Base-by-base conservation (phyloP, 2,329 filamentous ascomycete genomes). In the Allantophomopsis lycopodina region DNA sequence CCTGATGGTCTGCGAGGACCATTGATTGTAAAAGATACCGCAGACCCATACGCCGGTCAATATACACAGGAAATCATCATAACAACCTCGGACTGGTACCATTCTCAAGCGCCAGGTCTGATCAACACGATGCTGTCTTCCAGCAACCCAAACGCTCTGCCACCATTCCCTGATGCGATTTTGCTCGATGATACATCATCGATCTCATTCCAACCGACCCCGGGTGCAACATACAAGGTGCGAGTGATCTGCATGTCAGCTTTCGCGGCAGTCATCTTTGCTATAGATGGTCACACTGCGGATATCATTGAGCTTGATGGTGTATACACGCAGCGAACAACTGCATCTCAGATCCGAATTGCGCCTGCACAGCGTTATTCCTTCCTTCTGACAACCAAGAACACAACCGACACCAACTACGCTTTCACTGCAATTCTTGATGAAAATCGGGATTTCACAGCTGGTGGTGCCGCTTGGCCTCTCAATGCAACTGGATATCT, bases 1-100 rank as follows among this genome's bases (percentile, higher is more conserved):
- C 74, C 76, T 0, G 77, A 82, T 52, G 77, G 77, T n/a, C 62
- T 80, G 35, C 71, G 76, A 14, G 75, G 73, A 2, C 60, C 73
- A 0, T 50, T 82, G 33, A 71, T 81, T 40, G 63, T 81, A 11
- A 66, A 76, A 38, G 75, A 80, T 47, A 65, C 65, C 0, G 53
- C 65, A 0, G 62, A 71, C 20, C 73, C 73, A 1, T 76, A 71
- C 49, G 50, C 57, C 8, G 60, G 59, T 36, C 49, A 66, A 20
- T 76, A 71, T 42, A 73, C 79, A 35, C 67, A 75, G 36, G 74
- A 81, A 52, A 54, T 74, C 14, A 60, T 73, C 2, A 45, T 81
- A n/a, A 71, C 69, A 1, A 49, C 79, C 21, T 66, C 65, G 5
- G 71, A 76, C 46, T 73, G 71, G 68, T 73, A 72, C 45, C 67